Percentiles rank a stretch among this genome's conserved stretches.
These are phyloP conservation scores for Telfairia occidentalis DNA, from an alignment of 331 rosid species.

Conservation along the genomic window DNA sequence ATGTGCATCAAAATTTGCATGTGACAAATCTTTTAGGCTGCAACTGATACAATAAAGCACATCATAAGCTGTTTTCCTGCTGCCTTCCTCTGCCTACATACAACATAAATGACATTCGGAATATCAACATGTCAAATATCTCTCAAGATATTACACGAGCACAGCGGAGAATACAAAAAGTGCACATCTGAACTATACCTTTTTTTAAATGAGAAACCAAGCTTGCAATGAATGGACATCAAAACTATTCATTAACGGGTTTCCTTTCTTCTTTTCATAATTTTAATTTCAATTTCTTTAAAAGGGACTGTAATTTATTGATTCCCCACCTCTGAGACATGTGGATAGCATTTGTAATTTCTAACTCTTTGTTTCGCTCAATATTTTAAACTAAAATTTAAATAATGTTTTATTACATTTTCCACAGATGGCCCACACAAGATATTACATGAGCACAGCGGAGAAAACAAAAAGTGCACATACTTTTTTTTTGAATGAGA, in stretches of 20 bases:
- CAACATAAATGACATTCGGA: slow-evolving; percentile 6
- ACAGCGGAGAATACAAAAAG: not conserved
- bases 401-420: not conserved
- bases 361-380: not conserved
- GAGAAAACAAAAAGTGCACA: not conserved
- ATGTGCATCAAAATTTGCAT: slow-evolving; percentile 35
- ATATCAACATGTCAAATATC: not conserved
- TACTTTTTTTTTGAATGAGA: too few relatives aligned
- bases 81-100: slow-evolving; percentile 57
- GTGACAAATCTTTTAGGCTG: slow-evolving; percentile 40
- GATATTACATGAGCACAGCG: not conserved
- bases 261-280: not conserved
- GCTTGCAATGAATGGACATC: not conserved
- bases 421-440: not conserved
- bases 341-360: not conserved
- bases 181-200: not conserved
- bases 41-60: slow-evolving; percentile 52
- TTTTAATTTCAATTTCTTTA: not conserved
- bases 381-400: not conserved
- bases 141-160: not conserved
- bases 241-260: not conserved
- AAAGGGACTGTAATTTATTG: not conserved
- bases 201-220: too few relatives aligned
- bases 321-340: not conserved
- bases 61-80: slow-evolving; percentile 76